Conservation (phyloP, 495 filamentous ascomycete species). For the Coniosporium apollinis region DNA sequence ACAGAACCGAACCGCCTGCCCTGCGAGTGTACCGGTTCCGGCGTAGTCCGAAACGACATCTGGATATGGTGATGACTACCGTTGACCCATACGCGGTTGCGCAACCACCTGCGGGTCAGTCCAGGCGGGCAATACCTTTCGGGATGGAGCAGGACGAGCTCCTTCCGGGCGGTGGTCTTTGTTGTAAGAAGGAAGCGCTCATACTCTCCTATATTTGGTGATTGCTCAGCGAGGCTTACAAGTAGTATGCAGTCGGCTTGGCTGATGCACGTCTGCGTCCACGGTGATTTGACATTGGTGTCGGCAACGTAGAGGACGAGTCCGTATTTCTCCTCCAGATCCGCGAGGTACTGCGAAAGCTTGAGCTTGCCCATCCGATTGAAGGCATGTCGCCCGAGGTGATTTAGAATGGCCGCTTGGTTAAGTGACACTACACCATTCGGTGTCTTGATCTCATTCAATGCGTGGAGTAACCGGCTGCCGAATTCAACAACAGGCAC, state of each 20-base stretch:
- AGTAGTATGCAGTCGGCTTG: constrained; percentile 93
- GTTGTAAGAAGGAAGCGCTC: constrained; percentile 89
- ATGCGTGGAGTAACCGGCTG: constrained; percentile 69
- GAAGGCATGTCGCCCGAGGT: constrained; percentile 88
- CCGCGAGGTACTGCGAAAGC: constrained; percentile 86
- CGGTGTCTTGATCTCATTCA: constrained; percentile 71
- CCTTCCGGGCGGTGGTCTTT: constrained; percentile 92
- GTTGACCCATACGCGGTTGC: constrained; percentile 93
- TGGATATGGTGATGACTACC: constrained; percentile 98
- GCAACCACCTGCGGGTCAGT: constrained; percentile 72
- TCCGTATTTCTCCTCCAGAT: constrained; percentile 92
- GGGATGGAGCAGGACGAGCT: constrained; percentile 80
- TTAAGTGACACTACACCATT: constrained; percentile 88
- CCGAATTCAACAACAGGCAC: constrained; percentile 92
- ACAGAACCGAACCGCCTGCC: constrained; percentile 66
- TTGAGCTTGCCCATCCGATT: constrained; percentile 95
- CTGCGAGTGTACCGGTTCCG: constrained; percentile 61
- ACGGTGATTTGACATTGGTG: constrained; percentile 86
- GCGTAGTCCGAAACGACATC: constrained; percentile 72
- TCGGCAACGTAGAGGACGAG: constrained; percentile 96
- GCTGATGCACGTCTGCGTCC: constrained; percentile 94
- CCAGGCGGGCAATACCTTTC: constrained; percentile 80
- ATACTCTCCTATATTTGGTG: constrained; percentile 82
- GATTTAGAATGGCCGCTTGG: constrained; percentile 83
- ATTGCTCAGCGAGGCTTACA: constrained; percentile 80